These are phyloP conservation scores for Westerdykella ornata DNA, from an alignment of 2,329 filamentous ascomycete genomes.

Conservation along the genomic window DNA sequence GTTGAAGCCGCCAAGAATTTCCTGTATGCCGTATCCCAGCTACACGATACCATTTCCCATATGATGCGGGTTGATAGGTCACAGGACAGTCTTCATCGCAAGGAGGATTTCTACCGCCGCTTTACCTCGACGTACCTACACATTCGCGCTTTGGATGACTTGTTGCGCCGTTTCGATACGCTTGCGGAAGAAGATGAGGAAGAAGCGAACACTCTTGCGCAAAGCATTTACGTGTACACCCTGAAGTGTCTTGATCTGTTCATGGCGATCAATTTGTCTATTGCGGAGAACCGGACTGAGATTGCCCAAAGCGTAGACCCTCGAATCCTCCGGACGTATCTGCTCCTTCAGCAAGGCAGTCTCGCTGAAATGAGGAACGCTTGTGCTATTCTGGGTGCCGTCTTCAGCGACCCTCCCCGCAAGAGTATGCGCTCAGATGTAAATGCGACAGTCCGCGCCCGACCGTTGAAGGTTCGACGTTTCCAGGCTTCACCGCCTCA, in stretches of 20 bases:
- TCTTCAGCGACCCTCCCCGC: constrained; percentile 27
- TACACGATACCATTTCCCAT: constrained; percentile 32
- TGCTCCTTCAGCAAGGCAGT: constrained; percentile 54
- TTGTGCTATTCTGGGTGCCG: constrained; percentile 45
- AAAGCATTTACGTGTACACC: constrained; percentile 30
- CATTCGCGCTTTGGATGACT: constrained; percentile 51
- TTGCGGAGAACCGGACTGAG: constrained; percentile 37
- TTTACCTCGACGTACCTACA: constrained; percentile 52
- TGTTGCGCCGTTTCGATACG: constrained; percentile 46
- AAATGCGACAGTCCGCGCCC: constrained; percentile 23
- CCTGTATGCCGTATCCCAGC: constrained; percentile 51
- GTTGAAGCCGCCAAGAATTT: constrained; percentile 52
- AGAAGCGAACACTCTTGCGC: constrained; percentile 35
- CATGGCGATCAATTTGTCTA: constrained; percentile 31
- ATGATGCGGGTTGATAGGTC: constrained; percentile 37
- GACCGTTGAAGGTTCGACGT: constrained; percentile 25
- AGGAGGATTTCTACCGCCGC: constrained; percentile 46
- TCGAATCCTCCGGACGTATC: constrained; percentile 52
- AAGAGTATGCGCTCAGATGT: constrained; percentile 18
- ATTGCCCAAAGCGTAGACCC: constrained; percentile 52
- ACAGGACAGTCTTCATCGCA: constrained; percentile 38
- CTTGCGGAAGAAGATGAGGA: constrained; percentile 47
- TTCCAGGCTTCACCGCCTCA: constrained; percentile 31
- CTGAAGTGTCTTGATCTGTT: constrained; percentile 32
- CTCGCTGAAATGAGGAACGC: constrained; percentile 55